A percentile compares a stretch with the other conserved stretches of the same genome.
phyloP scores from a whole-genome alignment of 1,284 basidiomycete species.

The Agaricales sp. region DNA sequence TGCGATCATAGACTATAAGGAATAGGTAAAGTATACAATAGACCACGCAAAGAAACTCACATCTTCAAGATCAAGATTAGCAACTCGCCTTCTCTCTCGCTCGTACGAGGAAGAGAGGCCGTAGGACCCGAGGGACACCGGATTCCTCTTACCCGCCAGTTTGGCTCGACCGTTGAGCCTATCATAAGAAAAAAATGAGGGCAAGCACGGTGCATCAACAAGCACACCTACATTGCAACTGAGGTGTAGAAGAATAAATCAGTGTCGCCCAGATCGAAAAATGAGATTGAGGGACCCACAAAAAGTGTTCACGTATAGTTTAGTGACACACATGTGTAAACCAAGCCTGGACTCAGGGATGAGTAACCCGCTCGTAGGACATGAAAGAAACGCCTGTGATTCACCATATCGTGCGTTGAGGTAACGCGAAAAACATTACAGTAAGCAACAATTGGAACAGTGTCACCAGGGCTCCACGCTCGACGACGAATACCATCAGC shows the following conservation, averaged over 20 bases:
- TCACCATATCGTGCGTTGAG: conserved; percentile 20
- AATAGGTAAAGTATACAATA: no score
- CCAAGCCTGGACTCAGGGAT: conserved; percentile 26
- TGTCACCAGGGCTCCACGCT: conserved; percentile 24
- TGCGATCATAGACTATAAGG: not conserved
- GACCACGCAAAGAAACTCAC: not conserved
- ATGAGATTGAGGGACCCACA: conserved; percentile 9
- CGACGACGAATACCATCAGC: conserved; percentile 23
- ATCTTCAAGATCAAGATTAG: not conserved
- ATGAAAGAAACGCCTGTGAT: conserved; percentile 5
- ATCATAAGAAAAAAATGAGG: no score
- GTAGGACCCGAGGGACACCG: no score
- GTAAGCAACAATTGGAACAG: conserved; percentile 21
- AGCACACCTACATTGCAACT: not conserved
- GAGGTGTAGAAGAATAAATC: not conserved
- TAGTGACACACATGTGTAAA: conserved; percentile 25
- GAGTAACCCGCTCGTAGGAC: conserved; percentile 2
- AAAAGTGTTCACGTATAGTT: conserved; percentile 27
- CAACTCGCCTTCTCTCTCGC: no score
- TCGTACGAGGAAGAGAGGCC: not conserved
- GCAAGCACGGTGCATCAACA: not conserved
- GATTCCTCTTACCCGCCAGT: no score
- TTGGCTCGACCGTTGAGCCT: not conserved
- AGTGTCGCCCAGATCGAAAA: no score
- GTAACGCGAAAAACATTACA: conserved; percentile 22